Conservation (phyloP, 2,329 filamentous ascomycete species). For the Calonectria pseudoturangicola region DNA sequence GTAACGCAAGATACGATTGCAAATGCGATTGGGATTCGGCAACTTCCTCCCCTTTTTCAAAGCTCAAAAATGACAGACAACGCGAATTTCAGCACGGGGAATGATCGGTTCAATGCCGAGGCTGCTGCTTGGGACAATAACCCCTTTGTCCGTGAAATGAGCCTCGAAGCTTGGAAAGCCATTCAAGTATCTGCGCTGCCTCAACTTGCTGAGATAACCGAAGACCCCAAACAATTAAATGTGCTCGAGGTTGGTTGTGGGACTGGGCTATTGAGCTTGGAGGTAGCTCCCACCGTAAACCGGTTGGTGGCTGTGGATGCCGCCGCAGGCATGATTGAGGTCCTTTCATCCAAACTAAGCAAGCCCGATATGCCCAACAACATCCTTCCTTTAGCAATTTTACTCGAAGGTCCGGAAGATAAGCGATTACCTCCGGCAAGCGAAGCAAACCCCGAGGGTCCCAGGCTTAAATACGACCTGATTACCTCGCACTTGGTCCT, state of each 20-base stretch:
- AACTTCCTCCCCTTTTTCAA: background rate
- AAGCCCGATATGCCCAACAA: constrained; percentile 59
- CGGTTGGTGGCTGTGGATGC: constrained; percentile 72
- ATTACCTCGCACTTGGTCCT: constrained; percentile 72
- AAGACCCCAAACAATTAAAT: constrained; percentile 50
- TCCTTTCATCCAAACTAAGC: constrained; percentile 66
- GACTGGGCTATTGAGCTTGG: constrained; percentile 72
- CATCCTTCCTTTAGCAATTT: constrained; percentile 66
- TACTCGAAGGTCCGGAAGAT: constrained; percentile 71
- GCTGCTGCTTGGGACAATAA: constrained; percentile 74
- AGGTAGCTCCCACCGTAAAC: constrained; percentile 67
- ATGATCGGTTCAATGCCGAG: constrained; percentile 71
- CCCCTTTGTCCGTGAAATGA: constrained; percentile 69
- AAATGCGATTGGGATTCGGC: background rate
- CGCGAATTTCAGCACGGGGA: constrained; percentile 12
- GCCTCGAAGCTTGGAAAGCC: constrained; percentile 55
- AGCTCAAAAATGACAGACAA: constrained; percentile 1
- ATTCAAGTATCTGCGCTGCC: constrained; percentile 53
- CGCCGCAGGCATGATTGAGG: constrained; percentile 72
- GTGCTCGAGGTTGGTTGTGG: constrained; percentile 75
- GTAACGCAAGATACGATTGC: background rate
- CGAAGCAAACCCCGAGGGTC: constrained; percentile 51
- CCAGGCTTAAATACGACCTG: constrained; percentile 68
- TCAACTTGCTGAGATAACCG: background rate
- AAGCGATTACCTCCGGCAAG: constrained; percentile 61